Base-by-base conservation (phyloP, 177 flowering plant genomes). In the Viscum album region DNA sequence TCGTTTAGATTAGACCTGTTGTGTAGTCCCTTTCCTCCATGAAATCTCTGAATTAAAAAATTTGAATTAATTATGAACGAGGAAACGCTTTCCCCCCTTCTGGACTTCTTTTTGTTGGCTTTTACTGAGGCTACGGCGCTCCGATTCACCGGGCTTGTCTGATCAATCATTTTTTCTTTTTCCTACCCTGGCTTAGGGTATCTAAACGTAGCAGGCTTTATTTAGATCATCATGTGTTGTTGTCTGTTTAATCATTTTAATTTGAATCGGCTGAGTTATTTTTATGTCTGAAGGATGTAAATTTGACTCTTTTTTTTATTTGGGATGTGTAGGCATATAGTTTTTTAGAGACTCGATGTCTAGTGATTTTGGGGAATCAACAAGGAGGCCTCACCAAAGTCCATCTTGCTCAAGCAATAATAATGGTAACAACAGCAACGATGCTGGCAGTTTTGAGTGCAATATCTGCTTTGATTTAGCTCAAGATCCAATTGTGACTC, bases 391-490 rank as follows among this genome's bases (percentile, higher is more conserved):
- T 8, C 70, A 87, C 60, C 82, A 80, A 80, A 75, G 69, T 70
- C 73, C 86, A 30, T 78, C 88, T 68, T 85, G 59, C 71, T 75
- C 86, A 7, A 81, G 76, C 78, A 83, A 69, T 56, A 80, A 66
- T 68, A 60, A 73, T 37, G 2, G 30, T 56, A 77, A 34, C 64
- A 78, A 66, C 50, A 66, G 66, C 59, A 73, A 74, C 63, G 91
- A 84, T 74, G 84, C 91, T 24, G 88, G 79, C 31, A 73, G 78
- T 69, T 91, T 89, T 56, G 89, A 89, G 66, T 88, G 96, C 86
- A 88, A 85, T 67, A 88, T 89, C 52, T 89, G 93, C 77, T 79
- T 89, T 35, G 96, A 88, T 65, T 82, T 88, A 67, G 88, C 96
- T 41, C 93, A 88, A 76, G 93, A 88, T 64, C 96, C 93, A 1